Conservation (phyloP, 2,329 filamentous ascomycete species). For the Paramyrothecium sp. region DNA sequence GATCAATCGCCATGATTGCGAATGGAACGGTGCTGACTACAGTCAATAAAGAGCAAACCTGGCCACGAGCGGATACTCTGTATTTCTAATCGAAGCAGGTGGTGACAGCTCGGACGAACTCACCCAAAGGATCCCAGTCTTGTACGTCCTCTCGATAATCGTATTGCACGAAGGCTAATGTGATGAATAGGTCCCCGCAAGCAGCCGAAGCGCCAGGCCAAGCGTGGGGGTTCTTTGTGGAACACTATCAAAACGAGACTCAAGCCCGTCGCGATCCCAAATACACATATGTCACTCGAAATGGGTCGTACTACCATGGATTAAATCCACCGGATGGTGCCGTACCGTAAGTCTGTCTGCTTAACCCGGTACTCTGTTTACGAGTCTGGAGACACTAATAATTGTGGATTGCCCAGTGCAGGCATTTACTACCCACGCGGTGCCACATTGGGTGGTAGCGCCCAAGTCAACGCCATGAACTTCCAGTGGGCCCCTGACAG, state of each 20-base stretch:
- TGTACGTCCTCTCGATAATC: slow-evolving; percentile 32
- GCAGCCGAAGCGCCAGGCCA: slow-evolving; percentile 11
- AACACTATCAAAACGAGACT: slow-evolving; percentile 45
- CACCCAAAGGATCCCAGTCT: slow-evolving; percentile 11
- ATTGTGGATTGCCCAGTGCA: slow-evolving; percentile 1
- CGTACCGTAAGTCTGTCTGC: slow-evolving; percentile 12
- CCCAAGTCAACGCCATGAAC: slow-evolving; percentile 33
- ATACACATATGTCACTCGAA: slow-evolving; percentile 17
- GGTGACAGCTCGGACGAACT: slow-evolving; percentile 29
- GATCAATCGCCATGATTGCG: neutral
- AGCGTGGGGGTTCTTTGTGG: slow-evolving; percentile 59
- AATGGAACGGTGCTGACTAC: neutral
- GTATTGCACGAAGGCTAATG: neutral
- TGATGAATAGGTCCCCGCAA: slow-evolving; percentile 2
- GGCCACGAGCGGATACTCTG: neutral
- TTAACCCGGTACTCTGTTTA: neutral
- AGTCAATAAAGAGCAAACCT: slow-evolving; percentile 28
- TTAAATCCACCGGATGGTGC: slow-evolving; percentile 29
- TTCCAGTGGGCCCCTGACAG: slow-evolving; percentile 46
- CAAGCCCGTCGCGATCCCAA: slow-evolving; percentile 16
- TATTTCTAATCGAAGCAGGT: slow-evolving; percentile 15
- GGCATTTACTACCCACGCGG: slow-evolving; percentile 19
- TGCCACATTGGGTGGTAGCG: slow-evolving; percentile 12
- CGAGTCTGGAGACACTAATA: neutral
- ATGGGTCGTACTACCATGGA: slow-evolving; percentile 21